These are phyloP conservation scores for Plasmodium vivax DNA, from an alignment of 169 alveolate species.

Conservation along the genomic window DNA sequence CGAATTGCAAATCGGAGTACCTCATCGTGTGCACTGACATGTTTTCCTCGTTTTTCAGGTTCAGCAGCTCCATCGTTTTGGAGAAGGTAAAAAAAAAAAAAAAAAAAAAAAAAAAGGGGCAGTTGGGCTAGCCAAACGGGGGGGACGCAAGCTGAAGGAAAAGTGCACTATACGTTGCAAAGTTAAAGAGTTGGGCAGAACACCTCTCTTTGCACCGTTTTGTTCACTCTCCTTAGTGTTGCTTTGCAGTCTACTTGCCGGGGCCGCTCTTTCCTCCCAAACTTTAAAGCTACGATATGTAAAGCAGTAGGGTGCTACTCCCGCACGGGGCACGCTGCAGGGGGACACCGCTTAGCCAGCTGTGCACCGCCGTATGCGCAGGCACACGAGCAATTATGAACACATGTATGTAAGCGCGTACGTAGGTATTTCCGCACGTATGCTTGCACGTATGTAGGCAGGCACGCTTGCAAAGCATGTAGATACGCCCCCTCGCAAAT, in stretches of 20 bases:
- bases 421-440: not conserved
- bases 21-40: conserved; percentile 43
- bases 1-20: conserved; percentile 28
- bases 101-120: not conserved
- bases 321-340: not conserved
- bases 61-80: conserved; percentile 37
- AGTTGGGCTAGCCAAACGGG: not conserved
- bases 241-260: not conserved
- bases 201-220: not conserved
- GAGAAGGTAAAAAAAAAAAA: not conserved
- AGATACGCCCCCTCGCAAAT: not conserved
- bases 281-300: not conserved
- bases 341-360: not conserved
- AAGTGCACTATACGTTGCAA: not conserved
- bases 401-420: not conserved
- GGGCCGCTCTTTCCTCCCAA: not conserved
- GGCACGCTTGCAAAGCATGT: not conserved
- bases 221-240: not conserved
- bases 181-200: not conserved
- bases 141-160: not conserved
- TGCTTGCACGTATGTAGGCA: not conserved
- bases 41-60: conserved; percentile 29
- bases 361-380: not conserved
- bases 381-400: not conserved
- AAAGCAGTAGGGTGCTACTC: not conserved